These are phyloP conservation scores for Hypoxylon subgilvum DNA, from an alignment of 495 filamentous ascomycete species.

Conservation along the genomic window DNA sequence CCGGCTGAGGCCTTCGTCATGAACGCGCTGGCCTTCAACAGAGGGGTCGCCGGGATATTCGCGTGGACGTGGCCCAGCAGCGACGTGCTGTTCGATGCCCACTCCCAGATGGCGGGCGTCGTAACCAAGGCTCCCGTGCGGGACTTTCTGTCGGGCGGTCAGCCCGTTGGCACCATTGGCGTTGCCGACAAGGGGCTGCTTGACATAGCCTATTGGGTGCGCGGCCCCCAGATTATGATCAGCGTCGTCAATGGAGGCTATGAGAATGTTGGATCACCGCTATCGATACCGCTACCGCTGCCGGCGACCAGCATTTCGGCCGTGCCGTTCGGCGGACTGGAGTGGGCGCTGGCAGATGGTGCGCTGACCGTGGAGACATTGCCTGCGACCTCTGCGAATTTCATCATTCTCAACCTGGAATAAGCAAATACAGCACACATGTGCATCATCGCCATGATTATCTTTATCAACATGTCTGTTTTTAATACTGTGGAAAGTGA, in stretches of 20 bases:
- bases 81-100: slow-evolving; percentile 47
- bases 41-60: slow-evolving; percentile 61
- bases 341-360: slow-evolving; percentile 30
- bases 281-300: slow-evolving; percentile 37
- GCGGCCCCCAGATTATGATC: slow-evolving; percentile 47
- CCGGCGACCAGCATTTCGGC: slow-evolving; percentile 6
- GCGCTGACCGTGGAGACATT: slow-evolving; percentile 17
- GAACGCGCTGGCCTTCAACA: slow-evolving; percentile 66
- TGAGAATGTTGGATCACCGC: slow-evolving; percentile 25
- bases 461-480: too few relatives aligned
- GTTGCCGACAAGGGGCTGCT: slow-evolving; percentile 34
- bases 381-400: slow-evolving; percentile 32
- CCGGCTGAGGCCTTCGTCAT: slow-evolving; percentile 63
- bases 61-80: slow-evolving; percentile 62
- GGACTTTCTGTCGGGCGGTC: slow-evolving; percentile 51
- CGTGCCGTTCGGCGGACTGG: slow-evolving; percentile 29
- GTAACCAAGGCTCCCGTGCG: slow-evolving; percentile 47
- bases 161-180: slow-evolving; percentile 31
- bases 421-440: neutral
- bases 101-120: slow-evolving; percentile 53
- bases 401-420: slow-evolving; percentile 31
- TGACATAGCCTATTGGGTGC: slow-evolving; percentile 54
- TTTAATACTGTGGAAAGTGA: too few relatives aligned
- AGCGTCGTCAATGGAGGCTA: slow-evolving; percentile 53
- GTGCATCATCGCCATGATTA: too few relatives aligned